Evolutionary conservation across 805 yeast genomes (phyloP), one percentile per base, ranked within the genome.

Genomic region (Deakozyma indianensis): DNA sequence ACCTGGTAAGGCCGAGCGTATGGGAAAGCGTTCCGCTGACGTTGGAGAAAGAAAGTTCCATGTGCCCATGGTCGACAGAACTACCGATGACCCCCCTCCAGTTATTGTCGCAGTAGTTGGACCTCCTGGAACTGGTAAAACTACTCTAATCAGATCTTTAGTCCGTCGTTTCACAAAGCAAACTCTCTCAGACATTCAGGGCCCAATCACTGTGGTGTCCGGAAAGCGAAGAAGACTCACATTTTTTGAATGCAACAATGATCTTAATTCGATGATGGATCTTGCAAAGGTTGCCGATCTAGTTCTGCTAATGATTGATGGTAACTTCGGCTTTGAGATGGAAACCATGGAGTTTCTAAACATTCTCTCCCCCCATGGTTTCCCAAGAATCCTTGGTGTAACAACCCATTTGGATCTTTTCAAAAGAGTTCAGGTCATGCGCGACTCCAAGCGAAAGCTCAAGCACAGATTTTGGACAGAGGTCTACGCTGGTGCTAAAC

Each of bases 281-380:
- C 77, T 92, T 32, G 95, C 97, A 23, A 92, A 92, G 58, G 78
- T 88, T 47, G 95, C 97, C 0, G 99, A 92, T 63, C 70, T 92
- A 50, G 95, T 94, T 7, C 69, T 92, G 43, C 62, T 92, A 49
- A 66, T 92, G 73, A 78, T 92, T 48, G 99, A 92, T 67, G 97
- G 98, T 48, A 92, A 92, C 62, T 92, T 86, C 61, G 99, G 99
- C 4, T 78, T 92, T 48, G 99, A 92, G 68, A 92, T 92, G 99
- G 99, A 92, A 65, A 92, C 98, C 5, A 94, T 92, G 97, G 99
- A 92, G 65, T 92, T 92, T 58, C 70, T 92, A 51, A 94, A 92
- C 58, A 75, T 92, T 53, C 94, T 96, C 2, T 95, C 92, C 56
- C 96, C 90, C 59, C 98, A 92, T 63, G 99, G 98, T 64, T 92